Conservation (phyloP, 1,284 basidiomycete species). For the Fomitopsis schrenkii region DNA sequence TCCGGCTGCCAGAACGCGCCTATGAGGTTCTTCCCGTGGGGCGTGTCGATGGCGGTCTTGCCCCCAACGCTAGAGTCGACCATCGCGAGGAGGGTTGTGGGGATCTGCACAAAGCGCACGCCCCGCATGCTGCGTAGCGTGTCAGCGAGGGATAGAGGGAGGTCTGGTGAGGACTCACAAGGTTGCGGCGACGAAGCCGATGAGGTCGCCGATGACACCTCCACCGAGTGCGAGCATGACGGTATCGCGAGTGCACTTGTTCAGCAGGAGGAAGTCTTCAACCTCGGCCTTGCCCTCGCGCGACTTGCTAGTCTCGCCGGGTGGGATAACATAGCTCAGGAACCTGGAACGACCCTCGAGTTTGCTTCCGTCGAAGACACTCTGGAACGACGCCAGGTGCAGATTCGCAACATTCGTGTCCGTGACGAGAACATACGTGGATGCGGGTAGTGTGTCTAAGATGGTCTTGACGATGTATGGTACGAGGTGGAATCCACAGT, state of each 20-base stretch:
- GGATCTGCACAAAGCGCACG: conserved; percentile 92
- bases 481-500: conserved; percentile 88
- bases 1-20: conserved; percentile 98
- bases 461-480: conserved; percentile 85
- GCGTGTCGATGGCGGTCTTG: conserved; percentile 98
- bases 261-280: conserved; percentile 89
- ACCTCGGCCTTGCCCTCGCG: conserved; percentile 90
- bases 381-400: conserved; percentile 67
- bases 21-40: conserved; percentile 95
- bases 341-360: conserved; percentile 55
- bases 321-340: conserved; percentile 77
- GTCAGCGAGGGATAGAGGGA: not conserved
- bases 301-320: conserved; percentile 92
- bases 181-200: conserved; percentile 97
- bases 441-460: conserved; percentile 70
- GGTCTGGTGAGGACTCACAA: conserved; percentile 59
- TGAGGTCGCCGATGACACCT: conserved; percentile 94
- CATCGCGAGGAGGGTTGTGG: conserved; percentile 96
- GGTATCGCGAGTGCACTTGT: conserved; percentile 91
- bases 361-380: conserved; percentile 55
- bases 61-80: conserved; percentile 98
- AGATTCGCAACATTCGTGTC: conserved; percentile 86
- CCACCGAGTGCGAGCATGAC: conserved; percentile 94
- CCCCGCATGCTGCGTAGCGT: conserved; percentile 67
- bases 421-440: conserved; percentile 91